phyloP scores from a whole-genome alignment of 345 rosid species.

The Gossypium longicalyx region DNA sequence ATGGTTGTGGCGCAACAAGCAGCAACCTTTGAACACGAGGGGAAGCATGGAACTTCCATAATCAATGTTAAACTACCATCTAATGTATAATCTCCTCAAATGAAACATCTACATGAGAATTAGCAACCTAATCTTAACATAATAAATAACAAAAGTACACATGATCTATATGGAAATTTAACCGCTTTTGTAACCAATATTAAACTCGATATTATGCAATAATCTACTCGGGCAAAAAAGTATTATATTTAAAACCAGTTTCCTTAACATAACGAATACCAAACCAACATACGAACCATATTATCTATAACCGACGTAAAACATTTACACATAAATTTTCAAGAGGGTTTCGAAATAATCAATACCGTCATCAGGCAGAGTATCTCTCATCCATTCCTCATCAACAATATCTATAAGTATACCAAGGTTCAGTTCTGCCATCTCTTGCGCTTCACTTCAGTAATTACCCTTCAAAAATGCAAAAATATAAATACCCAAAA shows the following conservation, averaged over 20 bases:
- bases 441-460: slow-evolving; percentile 22
- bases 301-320: not conserved
- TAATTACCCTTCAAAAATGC: slow-evolving; percentile 1
- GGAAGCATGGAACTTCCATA: not conserved
- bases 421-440: slow-evolving; percentile 74
- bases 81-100: not conserved
- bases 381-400: slow-evolving; percentile 96
- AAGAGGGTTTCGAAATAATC: not conserved
- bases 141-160: slow-evolving; percentile 4
- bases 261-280: not conserved
- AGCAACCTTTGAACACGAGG: not conserved
- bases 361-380: slow-evolving; percentile 85
- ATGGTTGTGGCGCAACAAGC: not conserved
- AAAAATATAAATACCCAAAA: not conserved
- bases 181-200: not conserved
- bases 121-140: not conserved
- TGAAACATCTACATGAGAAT: not conserved
- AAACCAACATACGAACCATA: not conserved
- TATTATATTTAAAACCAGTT: not conserved
- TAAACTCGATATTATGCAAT: not conserved
- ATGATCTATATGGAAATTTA: not conserved
- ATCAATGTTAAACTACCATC: not conserved
- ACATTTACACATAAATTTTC: not conserved
- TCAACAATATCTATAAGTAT: slow-evolving; percentile 86
- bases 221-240: not conserved